Conservation (phyloP, 805 yeast genomes). For the Lipomyces mesembrius region DNA sequence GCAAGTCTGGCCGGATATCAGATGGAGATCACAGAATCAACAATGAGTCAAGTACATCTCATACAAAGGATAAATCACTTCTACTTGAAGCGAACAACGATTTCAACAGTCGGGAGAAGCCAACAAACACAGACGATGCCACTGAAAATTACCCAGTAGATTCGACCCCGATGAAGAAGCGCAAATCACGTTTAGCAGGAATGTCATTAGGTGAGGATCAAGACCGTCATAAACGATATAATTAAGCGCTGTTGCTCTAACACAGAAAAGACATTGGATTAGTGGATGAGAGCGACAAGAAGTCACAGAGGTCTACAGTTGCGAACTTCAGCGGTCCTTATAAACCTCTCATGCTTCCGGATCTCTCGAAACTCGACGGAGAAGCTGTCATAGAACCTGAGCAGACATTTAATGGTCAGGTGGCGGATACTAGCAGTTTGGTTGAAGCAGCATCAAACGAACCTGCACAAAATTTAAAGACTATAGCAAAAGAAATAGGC, state of each 20-base stretch:
- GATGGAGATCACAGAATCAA: background rate
- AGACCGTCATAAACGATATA: background rate
- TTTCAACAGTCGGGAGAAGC: background rate
- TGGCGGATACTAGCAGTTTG: slow-evolving; percentile 9
- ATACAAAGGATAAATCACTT: background rate
- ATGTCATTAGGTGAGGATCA: background rate
- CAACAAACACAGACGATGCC: background rate
- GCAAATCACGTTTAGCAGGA: slow-evolving; percentile 1
- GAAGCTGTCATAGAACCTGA: background rate
- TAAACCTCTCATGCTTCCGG: slow-evolving; percentile 12
- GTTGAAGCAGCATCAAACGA: background rate
- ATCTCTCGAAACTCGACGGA: background rate
- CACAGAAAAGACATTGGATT: slow-evolving; percentile 7
- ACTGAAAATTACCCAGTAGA: background rate
- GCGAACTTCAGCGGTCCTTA: background rate
- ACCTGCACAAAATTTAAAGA: background rate
- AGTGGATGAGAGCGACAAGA: slow-evolving; percentile 3
- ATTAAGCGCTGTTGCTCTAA: background rate
- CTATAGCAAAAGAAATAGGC: slow-evolving; percentile 23
- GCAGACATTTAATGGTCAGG: background rate
- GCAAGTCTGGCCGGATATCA: background rate
- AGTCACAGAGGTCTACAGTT: background rate
- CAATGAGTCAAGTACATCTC: background rate
- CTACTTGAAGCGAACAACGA: background rate
- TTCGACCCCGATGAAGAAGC: background rate